phyloP scores from a whole-genome alignment of 2,329 filamentous ascomycete genomes.

The Pseudocercospora eumusae region DNA sequence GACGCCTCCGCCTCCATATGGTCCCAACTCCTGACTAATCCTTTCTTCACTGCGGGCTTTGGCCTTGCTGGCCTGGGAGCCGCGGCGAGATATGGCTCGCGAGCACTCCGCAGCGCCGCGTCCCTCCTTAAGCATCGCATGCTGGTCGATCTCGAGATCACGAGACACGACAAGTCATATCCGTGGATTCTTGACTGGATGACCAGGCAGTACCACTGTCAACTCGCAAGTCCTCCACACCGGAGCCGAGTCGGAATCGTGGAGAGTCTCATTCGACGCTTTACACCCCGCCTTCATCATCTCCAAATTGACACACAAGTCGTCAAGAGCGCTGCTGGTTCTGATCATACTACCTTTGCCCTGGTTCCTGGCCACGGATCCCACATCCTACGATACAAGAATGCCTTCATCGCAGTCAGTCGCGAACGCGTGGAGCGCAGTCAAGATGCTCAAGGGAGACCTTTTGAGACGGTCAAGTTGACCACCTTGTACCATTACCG shows the following conservation, averaged over 20 bases:
- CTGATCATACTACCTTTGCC: slow-evolving; percentile 76
- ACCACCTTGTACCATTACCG: slow-evolving; percentile 89
- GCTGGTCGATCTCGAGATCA: slow-evolving; percentile 94
- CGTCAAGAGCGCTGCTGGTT: slow-evolving; percentile 64
- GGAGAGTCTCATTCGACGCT: slow-evolving; percentile 57
- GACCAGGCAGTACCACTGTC: slow-evolving; percentile 57
- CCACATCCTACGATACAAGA: slow-evolving; percentile 82
- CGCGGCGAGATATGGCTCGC: slow-evolving; percentile 75
- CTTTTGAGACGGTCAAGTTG: slow-evolving; percentile 90
- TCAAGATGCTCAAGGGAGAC: slow-evolving; percentile 77
- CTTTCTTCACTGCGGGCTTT: slow-evolving; percentile 65
- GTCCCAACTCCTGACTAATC: slow-evolving; percentile 52
- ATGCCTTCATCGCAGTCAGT: slow-evolving; percentile 83
- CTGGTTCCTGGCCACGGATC: slow-evolving; percentile 88
- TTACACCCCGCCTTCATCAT: slow-evolving; percentile 63
- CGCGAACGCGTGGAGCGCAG: slow-evolving; percentile 80
- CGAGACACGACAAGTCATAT: slow-evolving; percentile 89
- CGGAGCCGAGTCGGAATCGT: slow-evolving; percentile 45
- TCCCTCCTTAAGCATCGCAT: slow-evolving; percentile 77
- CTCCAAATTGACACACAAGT: slow-evolving; percentile 66
- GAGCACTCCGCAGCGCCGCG: slow-evolving; percentile 71
- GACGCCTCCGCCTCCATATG: slow-evolving; percentile 45
- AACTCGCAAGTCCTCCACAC: slow-evolving; percentile 43
- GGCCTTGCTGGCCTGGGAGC: slow-evolving; percentile 88
- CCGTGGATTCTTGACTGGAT: slow-evolving; percentile 95